Conservation (phyloP, 768 basidiomycete species). For the Tylopilus vinaceipallidus region DNA sequence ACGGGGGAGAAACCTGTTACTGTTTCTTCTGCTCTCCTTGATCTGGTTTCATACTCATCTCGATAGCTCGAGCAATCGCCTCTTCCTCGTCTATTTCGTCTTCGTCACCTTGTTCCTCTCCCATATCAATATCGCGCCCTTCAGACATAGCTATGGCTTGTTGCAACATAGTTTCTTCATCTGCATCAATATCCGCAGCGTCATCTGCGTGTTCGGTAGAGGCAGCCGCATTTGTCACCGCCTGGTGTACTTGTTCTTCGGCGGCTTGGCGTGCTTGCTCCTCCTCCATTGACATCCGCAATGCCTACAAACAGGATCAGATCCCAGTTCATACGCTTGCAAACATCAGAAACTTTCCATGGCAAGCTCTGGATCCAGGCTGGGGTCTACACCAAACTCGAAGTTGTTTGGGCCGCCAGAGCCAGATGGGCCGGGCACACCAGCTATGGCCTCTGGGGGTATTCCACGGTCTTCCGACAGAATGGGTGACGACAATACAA, state of each 20-base stretch:
- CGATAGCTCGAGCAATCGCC: constrained; percentile 86
- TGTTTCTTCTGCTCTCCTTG: constrained; percentile 43
- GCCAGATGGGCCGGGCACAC: constrained; percentile 45
- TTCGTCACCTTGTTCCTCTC: constrained; percentile 51
- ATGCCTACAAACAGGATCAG: constrained; percentile 53
- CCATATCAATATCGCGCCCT: constrained; percentile 51
- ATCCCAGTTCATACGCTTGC: not conserved
- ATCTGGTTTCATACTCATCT: constrained; percentile 84
- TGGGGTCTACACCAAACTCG: constrained; percentile 93
- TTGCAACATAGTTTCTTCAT: constrained; percentile 76
- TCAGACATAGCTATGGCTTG: constrained; percentile 77
- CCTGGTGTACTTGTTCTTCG: constrained; percentile 37
- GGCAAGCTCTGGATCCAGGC: constrained; percentile 92
- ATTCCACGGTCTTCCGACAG: constrained; percentile 79
- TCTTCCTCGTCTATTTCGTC: constrained; percentile 83
- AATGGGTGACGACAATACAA: constrained; percentile 76
- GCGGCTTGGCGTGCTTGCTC: constrained; percentile 75
- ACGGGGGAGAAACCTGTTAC: constrained; percentile 10
- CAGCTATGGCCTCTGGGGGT: constrained; percentile 57
- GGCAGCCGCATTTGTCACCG: constrained; percentile 22
- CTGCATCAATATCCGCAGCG: constrained; percentile 55
- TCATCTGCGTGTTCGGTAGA: constrained; percentile 21
- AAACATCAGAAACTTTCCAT: constrained; percentile 59
- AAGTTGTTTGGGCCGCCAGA: constrained; percentile 56
- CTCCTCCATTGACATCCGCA: constrained; percentile 97